phyloP scores from a whole-genome alignment of 2,329 filamentous ascomycete species.

The Davidsoniella australis region DNA sequence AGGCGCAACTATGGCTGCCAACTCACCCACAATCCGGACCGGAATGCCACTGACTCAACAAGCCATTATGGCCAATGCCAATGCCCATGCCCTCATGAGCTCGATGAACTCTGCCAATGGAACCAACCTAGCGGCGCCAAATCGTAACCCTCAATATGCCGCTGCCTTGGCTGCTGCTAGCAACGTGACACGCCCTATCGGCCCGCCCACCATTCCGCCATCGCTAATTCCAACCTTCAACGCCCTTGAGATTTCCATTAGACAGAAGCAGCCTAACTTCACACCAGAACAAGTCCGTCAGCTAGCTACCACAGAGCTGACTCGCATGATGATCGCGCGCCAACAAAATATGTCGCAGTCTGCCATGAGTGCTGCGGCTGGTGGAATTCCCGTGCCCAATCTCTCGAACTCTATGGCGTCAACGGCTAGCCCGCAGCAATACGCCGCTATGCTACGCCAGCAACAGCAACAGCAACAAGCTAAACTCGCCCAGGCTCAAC shows the following conservation, averaged over 20 bases:
- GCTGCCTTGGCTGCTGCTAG: slow-evolving; percentile 2
- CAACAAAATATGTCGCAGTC: slow-evolving; percentile 27
- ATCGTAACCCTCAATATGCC: slow-evolving; percentile 5
- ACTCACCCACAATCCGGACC: slow-evolving; percentile 12
- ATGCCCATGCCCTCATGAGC: slow-evolving; percentile 4
- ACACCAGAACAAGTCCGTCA: slow-evolving; percentile 32
- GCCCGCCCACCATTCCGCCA: slow-evolving; percentile 7
- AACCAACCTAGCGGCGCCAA: slow-evolving; percentile 10
- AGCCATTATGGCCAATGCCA: slow-evolving; percentile 6
- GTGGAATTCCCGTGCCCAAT: slow-evolving; percentile 29
- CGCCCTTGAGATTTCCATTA: slow-evolving; percentile 34
- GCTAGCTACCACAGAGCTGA: slow-evolving; percentile 33
- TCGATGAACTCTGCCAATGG: slow-evolving; percentile 9
- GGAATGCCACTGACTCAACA: slow-evolving; percentile 9
- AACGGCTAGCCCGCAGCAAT: slow-evolving; percentile 39
- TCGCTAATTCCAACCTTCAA: slow-evolving; percentile 18
- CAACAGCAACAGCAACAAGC: slow-evolving; percentile 24
- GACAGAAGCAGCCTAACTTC: slow-evolving; percentile 33
- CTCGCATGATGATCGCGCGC: slow-evolving; percentile 29
- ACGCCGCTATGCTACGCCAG: slow-evolving; percentile 39
- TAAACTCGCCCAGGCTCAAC: slow-evolving; percentile 20
- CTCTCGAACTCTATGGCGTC: slow-evolving; percentile 31
- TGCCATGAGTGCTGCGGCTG: slow-evolving; percentile 39
- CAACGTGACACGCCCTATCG: slow-evolving; percentile 14
- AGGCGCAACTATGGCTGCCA: slow-evolving; percentile 24